Evolutionary conservation across 2,329 filamentous ascomycete genomes (phyloP).

Genomic region (Graphilbum ipis-grandicollis): DNA sequence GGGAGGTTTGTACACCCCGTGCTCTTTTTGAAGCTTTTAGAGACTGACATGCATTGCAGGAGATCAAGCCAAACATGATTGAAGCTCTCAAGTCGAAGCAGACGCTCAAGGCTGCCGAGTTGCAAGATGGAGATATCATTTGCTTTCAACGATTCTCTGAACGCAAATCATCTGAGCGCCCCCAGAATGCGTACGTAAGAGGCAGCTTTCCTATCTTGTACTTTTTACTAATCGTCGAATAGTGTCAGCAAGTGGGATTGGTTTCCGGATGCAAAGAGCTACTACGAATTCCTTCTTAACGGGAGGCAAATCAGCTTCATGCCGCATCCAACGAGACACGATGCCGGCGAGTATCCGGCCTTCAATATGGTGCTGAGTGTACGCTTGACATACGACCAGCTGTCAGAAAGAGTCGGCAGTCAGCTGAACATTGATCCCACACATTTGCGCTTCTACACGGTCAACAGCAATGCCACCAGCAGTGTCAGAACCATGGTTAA

Average conservation of each 20-base stretch:
- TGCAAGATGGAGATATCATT: constrained; percentile 93
- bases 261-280: constrained; percentile 59
- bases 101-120: constrained; percentile 75
- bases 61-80: constrained; percentile 97
- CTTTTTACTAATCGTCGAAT: not conserved
- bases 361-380: constrained; percentile 70
- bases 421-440: constrained; percentile 62
- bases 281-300: constrained; percentile 87
- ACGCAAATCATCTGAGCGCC: constrained; percentile 12
- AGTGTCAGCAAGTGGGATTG: constrained; percentile 27
- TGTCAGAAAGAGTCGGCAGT: constrained; percentile 69
- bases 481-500: constrained; percentile 68
- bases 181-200: constrained; percentile 8
- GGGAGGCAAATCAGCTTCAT: constrained; percentile 65
- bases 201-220: constrained; percentile 15
- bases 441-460: constrained; percentile 80
- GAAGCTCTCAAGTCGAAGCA: constrained; percentile 84
- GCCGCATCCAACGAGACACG: constrained; percentile 42
- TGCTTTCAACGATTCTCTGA: constrained; percentile 64
- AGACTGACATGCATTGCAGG: constrained; percentile 23
- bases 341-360: constrained; percentile 37
- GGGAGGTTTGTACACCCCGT: constrained; percentile 39
- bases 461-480: constrained; percentile 51
- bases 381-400: constrained; percentile 78
- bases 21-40: not conserved